Evolutionary conservation across 2,329 filamentous ascomycete genomes (phyloP), one percentile per base, ranked within the genome.

Genomic region (Cercospora sesami): DNA sequence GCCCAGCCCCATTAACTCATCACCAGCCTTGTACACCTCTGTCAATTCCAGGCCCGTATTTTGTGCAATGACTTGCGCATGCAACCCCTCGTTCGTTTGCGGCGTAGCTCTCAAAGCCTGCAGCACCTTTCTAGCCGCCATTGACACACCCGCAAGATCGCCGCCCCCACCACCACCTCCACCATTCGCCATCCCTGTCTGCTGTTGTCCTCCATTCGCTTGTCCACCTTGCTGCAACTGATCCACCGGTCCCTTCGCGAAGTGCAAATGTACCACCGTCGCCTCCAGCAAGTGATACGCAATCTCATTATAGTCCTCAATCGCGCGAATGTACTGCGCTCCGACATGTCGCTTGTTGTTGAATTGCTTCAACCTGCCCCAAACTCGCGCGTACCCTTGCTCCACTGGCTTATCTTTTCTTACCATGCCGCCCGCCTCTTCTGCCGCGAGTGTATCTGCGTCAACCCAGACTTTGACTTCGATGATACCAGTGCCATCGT

Each of bases 381-480:
- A 96, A 62, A 95, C 90, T 76, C 94, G 90, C 63, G 94, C 92
- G 81, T 96, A 94, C 63, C 89, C 87, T 76, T 94, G 91, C 72
- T 90, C 84, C 71, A 88, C 85, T 73, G 92, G 87, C 70, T 86
- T 85, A 21, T 83, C 78, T 71, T 84, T 84, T 48, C 83, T 82
- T 39, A 64, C 65, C 28, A 61, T 65, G 1, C 68, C 57, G 30
- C 78, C 57, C 23, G 83, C 81, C 18, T 79, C 80, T 51, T 75
- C 74, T n/a, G 84, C 82, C 78, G 60, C 28, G 23, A 67, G 59
- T 10, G 80, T 77, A 76, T 88, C 87, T 72, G 85, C 81, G 80
- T 94, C 90, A 66, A 91, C 85, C 91, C 91, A 96, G 79, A 91
- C 89, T 83, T 95, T 96, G 73, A 93, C 94, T 80, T 99, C 96